These are phyloP conservation scores for Mucor irregularis DNA, from an alignment of 371 early-diverging fungal genomes.

Conservation along the genomic window DNA sequence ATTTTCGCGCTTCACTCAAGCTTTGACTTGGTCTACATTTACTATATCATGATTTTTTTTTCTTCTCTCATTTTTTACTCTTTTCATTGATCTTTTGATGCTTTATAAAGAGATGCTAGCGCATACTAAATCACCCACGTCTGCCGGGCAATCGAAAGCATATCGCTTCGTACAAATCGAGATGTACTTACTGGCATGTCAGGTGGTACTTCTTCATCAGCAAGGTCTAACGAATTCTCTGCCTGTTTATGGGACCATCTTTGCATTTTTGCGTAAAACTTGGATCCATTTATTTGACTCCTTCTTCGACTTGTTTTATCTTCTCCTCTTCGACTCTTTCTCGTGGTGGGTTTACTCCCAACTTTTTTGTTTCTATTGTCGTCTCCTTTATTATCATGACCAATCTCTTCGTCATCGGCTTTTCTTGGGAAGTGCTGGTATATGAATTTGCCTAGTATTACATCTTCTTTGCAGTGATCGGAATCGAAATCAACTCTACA, in stretches of 20 bases:
- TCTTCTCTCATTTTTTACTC: background rate
- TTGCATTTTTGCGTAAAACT: constrained; percentile 3
- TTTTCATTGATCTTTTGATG: no score
- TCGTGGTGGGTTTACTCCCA: background rate
- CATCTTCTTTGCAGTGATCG: constrained; percentile 6
- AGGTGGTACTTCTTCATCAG: background rate
- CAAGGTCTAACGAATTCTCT: background rate
- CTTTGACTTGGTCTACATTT: no score
- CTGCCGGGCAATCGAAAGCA: background rate
- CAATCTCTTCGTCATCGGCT: background rate
- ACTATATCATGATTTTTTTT: no score
- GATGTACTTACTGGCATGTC: background rate
- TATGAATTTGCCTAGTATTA: constrained; percentile 2
- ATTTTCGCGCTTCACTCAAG: no score
- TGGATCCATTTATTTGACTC: background rate
- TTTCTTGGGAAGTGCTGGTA: constrained; percentile 7
- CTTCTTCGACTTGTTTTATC: constrained; percentile 1
- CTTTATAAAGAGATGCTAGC: no score
- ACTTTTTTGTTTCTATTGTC: background rate
- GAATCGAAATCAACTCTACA: constrained; percentile 7
- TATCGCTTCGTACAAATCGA: background rate
- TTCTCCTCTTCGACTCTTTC: background rate
- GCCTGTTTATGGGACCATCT: constrained; percentile 7
- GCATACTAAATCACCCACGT: constrained; percentile 8
- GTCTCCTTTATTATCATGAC: background rate